A percentile compares a stretch with the other conserved stretches of the same genome.
These are phyloP conservation scores for Limonium bicolor DNA, from an alignment of 148 eudicot species.

Conservation along the genomic window DNA sequence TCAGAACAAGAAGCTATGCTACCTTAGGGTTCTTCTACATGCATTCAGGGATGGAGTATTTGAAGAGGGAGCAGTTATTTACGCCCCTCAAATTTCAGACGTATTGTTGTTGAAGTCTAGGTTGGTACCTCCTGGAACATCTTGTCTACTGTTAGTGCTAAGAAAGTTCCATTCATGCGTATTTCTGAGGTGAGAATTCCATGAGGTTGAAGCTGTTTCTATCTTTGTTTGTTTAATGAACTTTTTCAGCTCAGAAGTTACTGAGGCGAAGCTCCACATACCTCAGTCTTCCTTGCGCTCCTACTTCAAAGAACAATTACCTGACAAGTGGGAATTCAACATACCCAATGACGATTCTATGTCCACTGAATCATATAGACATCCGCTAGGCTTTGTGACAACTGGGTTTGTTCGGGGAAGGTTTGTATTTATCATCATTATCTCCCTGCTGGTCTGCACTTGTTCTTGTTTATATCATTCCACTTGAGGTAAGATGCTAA, in stretches of 20 bases:
- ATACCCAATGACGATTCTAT: slow-evolving; percentile 44
- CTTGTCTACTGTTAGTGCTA: not conserved
- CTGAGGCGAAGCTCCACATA: slow-evolving; percentile 40
- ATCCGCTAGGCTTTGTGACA: slow-evolving; percentile 79
- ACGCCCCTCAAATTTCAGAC: slow-evolving; percentile 63
- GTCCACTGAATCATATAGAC: slow-evolving; percentile 39
- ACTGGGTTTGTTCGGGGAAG: slow-evolving; percentile 90
- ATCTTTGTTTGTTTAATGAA: too few relatives aligned
- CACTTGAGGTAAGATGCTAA: not conserved
- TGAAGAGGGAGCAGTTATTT: slow-evolving; percentile 79
- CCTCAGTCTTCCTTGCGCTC: slow-evolving; percentile 37
- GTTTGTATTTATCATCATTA: slow-evolving; percentile 12
- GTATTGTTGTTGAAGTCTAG: slow-evolving; percentile 30
- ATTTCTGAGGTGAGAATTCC: too few relatives aligned
- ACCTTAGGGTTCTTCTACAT: slow-evolving; percentile 52
- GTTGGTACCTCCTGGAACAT: slow-evolving; percentile 14
- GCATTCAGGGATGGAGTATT: slow-evolving; percentile 62
- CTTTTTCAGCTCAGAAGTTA: slow-evolving; percentile 30
- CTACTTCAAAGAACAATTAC: slow-evolving; percentile 31
- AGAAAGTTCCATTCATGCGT: too few relatives aligned
- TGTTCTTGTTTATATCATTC: not conserved
- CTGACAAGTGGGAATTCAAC: slow-evolving; percentile 64
- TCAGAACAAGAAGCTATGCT: slow-evolving; percentile 27
- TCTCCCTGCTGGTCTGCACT: not conserved
- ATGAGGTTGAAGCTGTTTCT: not conserved